Conservation (phyloP, 2,329 filamentous ascomycete genomes). For the Pseudopyricularia javanii region DNA sequence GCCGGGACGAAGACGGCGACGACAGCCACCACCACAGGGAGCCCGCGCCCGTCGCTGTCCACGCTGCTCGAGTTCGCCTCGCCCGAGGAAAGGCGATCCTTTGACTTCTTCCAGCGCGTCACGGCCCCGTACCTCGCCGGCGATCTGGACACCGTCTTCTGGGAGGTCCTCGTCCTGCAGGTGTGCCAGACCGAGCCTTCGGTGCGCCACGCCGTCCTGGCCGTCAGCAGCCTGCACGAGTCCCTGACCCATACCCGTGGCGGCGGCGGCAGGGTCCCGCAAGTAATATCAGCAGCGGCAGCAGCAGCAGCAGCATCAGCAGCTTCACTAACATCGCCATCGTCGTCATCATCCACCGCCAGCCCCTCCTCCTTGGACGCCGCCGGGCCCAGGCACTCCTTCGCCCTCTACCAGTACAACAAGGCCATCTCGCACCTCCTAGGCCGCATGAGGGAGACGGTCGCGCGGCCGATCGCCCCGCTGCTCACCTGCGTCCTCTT, state of each 20-base stretch:
- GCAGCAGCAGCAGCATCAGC: neutral
- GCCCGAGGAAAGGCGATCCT: constrained; percentile 19
- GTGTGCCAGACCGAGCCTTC: constrained; percentile 14
- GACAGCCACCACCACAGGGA: constrained; percentile 3
- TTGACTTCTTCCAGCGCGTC: constrained; percentile 26
- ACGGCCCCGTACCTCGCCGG: constrained; percentile 27
- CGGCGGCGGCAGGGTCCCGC: neutral
- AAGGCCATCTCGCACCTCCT: constrained; percentile 6
- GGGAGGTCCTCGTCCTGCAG: constrained; percentile 15
- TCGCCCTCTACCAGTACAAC: constrained; percentile 9
- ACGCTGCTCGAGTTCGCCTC: constrained; percentile 15
- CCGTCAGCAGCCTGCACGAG: constrained; percentile 17
- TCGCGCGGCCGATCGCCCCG: constrained; percentile 2
- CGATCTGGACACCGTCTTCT: constrained; percentile 24
- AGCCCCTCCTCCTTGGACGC: neutral
- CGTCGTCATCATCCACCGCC: neutral
- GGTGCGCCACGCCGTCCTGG: constrained; percentile 16
- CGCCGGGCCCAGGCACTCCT: constrained; percentile 1
- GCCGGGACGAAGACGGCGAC: neutral
- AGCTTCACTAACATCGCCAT: neutral
- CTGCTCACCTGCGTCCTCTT: constrained; percentile 12
- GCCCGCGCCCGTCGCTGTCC: constrained; percentile 6
- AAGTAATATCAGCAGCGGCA: too few relatives aligned
- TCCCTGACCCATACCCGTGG: constrained; percentile 4
- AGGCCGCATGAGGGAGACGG: constrained; percentile 3